Evolutionary conservation across 805 yeast genomes (phyloP).

Genomic region (Candida ascalaphidarum): DNA sequence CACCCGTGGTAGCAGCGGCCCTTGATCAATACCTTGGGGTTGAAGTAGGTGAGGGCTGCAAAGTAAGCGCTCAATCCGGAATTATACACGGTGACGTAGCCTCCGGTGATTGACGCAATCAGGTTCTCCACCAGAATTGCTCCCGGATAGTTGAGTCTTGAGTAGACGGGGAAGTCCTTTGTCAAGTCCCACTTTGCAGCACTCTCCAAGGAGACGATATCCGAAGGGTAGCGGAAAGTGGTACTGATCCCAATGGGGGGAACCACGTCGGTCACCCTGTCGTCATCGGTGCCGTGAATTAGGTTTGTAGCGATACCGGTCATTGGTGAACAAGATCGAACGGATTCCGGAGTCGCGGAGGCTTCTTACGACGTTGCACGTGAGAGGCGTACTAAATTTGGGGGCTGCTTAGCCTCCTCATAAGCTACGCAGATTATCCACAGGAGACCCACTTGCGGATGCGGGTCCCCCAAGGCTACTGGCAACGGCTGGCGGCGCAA

Average conservation of each 20-base stretch:
- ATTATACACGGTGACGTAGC: conserved; percentile 60
- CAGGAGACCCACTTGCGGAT: too few species aligned
- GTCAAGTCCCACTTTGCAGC: conserved; percentile 16
- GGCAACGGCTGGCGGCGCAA: too few species aligned
- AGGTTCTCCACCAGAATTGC: conserved; percentile 59
- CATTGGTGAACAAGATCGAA: conserved; percentile 20
- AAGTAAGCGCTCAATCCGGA: conserved; percentile 79
- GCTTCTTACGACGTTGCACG: too few species aligned
- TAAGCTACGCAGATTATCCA: too few species aligned
- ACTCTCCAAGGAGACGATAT: conserved; percentile 48
- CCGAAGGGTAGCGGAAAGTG: conserved; percentile 58
- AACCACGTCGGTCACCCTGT: conserved; percentile 56
- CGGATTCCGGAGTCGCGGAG: too few species aligned
- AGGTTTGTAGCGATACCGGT: conserved; percentile 43
- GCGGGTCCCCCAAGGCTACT: too few species aligned
- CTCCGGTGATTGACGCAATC: conserved; percentile 50
- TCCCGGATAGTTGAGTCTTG: conserved; percentile 71
- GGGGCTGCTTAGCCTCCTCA: too few species aligned
- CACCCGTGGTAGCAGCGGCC: conserved; percentile 85
- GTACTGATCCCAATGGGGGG: conserved; percentile 81
- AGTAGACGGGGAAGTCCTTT: conserved; percentile 32
- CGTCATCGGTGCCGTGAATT: conserved; percentile 66
- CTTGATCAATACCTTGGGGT: conserved; percentile 68
- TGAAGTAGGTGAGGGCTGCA: conserved; percentile 60
- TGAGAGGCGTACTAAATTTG: too few species aligned